Evolutionary conservation across 2,329 filamentous ascomycete species (phyloP).

Genomic region (Bipolaris oryzae): DNA sequence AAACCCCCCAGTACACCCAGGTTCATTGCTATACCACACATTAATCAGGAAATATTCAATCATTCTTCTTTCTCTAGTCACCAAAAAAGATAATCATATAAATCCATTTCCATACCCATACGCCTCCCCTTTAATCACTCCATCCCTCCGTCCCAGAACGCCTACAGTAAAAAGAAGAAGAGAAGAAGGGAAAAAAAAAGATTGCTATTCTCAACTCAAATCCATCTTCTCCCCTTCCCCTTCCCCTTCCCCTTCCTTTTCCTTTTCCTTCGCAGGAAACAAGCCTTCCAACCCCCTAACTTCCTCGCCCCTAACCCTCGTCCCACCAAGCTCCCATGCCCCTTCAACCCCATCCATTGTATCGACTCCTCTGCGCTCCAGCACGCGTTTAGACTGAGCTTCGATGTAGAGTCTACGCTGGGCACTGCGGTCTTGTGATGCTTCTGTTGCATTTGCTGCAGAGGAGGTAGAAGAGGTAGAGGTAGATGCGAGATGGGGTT

Average conservation of each 20-base stretch:
- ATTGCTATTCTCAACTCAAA: constrained; percentile 15
- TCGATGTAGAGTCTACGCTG: constrained; percentile 85
- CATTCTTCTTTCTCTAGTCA: too few relatives aligned
- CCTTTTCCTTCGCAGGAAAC: constrained; percentile 15
- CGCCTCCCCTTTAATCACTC: too few relatives aligned
- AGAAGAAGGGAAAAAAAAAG: too few relatives aligned
- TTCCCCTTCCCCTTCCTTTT: neutral
- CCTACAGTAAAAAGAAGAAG: too few relatives aligned
- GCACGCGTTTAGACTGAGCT: constrained; percentile 73
- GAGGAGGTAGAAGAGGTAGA: constrained; percentile 42
- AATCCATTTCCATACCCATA: neutral
- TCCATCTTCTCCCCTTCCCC: constrained; percentile 35
- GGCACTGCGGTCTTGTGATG: constrained; percentile 51
- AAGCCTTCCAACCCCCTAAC: constrained; percentile 40
- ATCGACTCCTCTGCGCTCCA: constrained; percentile 75
- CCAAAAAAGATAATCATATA: neutral
- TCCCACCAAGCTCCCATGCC: constrained; percentile 26
- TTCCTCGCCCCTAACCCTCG: constrained; percentile 34
- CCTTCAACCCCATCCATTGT: constrained; percentile 46
- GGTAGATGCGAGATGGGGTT: constrained; percentile 63
- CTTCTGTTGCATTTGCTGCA: neutral
- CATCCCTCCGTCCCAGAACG: too few relatives aligned
- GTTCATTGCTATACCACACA: too few relatives aligned
- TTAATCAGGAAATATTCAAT: too few relatives aligned
- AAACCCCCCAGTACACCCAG: neutral